These are phyloP conservation scores for Sclerotinia spermophila DNA, from an alignment of 2,329 filamentous ascomycete genomes.

Conservation along the genomic window DNA sequence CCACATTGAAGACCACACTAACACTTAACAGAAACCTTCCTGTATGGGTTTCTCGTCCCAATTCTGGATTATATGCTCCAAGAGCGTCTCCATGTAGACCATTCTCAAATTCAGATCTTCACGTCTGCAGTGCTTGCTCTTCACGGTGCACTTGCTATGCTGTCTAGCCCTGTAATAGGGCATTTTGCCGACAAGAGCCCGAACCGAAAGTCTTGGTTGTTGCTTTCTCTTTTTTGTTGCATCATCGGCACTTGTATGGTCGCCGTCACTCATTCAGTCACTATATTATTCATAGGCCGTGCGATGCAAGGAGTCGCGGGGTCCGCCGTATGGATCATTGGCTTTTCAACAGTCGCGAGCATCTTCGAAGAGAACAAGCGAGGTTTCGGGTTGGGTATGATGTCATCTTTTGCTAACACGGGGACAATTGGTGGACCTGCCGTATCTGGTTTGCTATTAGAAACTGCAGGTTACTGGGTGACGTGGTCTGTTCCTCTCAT, in stretches of 20 bases:
- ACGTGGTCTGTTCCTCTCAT: not conserved
- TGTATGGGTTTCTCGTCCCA: constrained; percentile 1
- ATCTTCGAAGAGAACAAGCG: not conserved
- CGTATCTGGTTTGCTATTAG: constrained; percentile 2
- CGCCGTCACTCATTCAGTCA: not conserved
- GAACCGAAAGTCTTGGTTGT: not conserved
- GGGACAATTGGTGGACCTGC: not conserved
- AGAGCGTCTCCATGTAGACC: not conserved
- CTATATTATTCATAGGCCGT: not conserved
- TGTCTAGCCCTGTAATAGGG: not conserved
- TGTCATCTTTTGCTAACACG: not conserved
- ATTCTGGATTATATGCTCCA: not conserved
- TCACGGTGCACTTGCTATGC: not conserved
- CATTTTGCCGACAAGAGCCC: constrained; percentile 1
- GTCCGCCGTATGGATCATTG: constrained; percentile 3
- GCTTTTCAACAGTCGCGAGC: not conserved
- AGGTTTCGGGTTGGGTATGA: not conserved
- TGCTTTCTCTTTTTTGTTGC: not conserved
- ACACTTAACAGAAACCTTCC: not conserved
- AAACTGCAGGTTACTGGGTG: not conserved
- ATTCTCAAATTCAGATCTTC: not conserved
- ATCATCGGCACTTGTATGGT: not conserved
- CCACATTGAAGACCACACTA: not conserved
- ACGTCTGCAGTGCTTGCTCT: not conserved
- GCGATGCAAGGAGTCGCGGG: not conserved